Conservation (phyloP, 768 basidiomycete species). For the Filobasidium floriforme region DNA sequence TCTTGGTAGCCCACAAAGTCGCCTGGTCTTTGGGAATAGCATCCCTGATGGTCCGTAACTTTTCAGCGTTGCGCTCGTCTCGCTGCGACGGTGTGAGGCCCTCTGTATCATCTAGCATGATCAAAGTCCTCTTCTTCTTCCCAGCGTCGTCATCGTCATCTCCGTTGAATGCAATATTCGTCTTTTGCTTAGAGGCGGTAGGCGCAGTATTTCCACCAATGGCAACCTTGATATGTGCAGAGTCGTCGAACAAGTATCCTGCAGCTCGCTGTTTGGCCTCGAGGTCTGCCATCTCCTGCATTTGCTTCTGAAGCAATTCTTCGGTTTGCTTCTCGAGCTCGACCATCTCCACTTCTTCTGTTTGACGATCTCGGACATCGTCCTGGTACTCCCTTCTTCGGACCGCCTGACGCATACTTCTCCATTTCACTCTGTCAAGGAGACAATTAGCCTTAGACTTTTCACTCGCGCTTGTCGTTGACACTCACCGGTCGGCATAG, state of each 20-base stretch:
- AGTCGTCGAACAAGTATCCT: slow-evolving; percentile 82
- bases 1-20: slow-evolving; percentile 28
- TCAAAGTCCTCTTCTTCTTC: slow-evolving; percentile 73
- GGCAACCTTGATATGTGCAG: slow-evolving; percentile 77
- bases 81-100: slow-evolving; percentile 53
- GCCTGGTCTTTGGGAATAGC: slow-evolving; percentile 73
- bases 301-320: slow-evolving; percentile 83
- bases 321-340: slow-evolving; percentile 84
- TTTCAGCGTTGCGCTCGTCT: slow-evolving; percentile 68
- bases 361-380: slow-evolving; percentile 70
- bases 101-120: slow-evolving; percentile 61
- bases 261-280: slow-evolving; percentile 85
- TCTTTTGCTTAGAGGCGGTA: slow-evolving; percentile 39
- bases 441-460: background rate
- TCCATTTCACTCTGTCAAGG: slow-evolving; percentile 67
- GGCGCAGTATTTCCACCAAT: slow-evolving; percentile 50
- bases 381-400: slow-evolving; percentile 67
- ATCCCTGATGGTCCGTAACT: slow-evolving; percentile 66
- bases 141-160: slow-evolving; percentile 83
- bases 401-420: slow-evolving; percentile 61
- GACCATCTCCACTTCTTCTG: slow-evolving; percentile 78
- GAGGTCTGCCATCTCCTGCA: slow-evolving; percentile 90
- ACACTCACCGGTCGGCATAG: slow-evolving; percentile 74
- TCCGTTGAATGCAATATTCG: slow-evolving; percentile 59
- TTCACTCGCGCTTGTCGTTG: background rate